phyloP scores from a whole-genome alignment of 495 filamentous ascomycete species.

The Podospora didyma region DNA sequence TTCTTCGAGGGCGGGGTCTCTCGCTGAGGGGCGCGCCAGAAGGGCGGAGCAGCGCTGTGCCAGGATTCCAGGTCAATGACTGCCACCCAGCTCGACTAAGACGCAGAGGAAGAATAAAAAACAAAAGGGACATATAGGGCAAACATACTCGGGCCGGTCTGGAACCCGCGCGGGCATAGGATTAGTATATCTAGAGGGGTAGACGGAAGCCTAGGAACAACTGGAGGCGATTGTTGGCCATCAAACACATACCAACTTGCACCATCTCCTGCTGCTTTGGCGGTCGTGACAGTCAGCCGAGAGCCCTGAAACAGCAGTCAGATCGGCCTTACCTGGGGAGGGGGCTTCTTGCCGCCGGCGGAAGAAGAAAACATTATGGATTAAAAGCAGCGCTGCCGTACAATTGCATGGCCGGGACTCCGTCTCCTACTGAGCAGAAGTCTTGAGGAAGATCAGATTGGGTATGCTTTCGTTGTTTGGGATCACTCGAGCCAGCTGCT shows the following conservation, averaged over 20 bases:
- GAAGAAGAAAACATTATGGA: conserved; percentile 54
- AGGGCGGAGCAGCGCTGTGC: conserved; percentile 75
- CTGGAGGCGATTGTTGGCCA: conserved; percentile 1
- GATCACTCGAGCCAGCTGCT: conserved; percentile 3
- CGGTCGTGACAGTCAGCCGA: conserved; percentile 25
- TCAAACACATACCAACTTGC: conserved; percentile 75
- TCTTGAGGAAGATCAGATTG: not conserved
- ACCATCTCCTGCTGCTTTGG: conserved; percentile 81
- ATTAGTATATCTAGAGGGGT: conserved; percentile 24
- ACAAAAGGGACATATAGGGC: conserved; percentile 21
- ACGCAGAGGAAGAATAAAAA: not conserved
- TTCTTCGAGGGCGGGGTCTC: conserved; percentile 50
- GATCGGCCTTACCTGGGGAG: conserved; percentile 61
- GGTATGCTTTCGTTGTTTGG: not conserved
- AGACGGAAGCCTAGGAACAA: not conserved
- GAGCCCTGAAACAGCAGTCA: conserved; percentile 8
- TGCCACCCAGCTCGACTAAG: no score
- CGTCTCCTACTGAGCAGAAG: not conserved
- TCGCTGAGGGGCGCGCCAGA: conserved; percentile 69
- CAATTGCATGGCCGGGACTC: conserved; percentile 21
- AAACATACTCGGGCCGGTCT: conserved; percentile 61
- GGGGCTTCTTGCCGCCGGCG: conserved; percentile 61
- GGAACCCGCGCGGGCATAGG: conserved; percentile 10
- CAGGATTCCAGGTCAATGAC: conserved; percentile 6
- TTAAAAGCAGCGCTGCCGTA: conserved; percentile 3